Evolutionary conservation across 192 early-diverging fungal species (phyloP).

Genomic region (Linnemannia exigua): DNA sequence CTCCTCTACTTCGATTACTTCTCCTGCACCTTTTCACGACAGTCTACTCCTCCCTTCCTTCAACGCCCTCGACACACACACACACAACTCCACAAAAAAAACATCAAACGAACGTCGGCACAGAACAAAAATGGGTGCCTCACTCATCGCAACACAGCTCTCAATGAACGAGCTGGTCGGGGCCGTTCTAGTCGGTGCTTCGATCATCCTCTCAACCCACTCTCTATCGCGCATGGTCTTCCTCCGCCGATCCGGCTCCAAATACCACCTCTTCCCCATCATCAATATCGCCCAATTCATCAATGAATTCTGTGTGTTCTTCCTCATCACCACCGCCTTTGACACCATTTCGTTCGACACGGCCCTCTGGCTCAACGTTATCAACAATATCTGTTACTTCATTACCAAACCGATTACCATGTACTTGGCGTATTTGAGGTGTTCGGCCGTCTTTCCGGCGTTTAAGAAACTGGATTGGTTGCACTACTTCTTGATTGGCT

Average conservation of each 20-base stretch:
- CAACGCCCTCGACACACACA: background rate
- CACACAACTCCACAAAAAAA: background rate
- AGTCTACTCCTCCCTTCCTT: background rate
- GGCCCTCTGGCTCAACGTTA: constrained; percentile 40
- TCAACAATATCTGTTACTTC: constrained; percentile 60
- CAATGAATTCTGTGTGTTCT: constrained; percentile 48
- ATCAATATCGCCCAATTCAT: constrained; percentile 55
- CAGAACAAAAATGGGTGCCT: constrained; percentile 22
- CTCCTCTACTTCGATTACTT: background rate
- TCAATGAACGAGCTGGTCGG: constrained; percentile 46
- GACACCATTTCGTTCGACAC: constrained; percentile 15
- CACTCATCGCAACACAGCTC: constrained; percentile 28
- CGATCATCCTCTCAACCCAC: constrained; percentile 45
- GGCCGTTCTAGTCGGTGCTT: constrained; percentile 45
- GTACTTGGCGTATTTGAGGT: constrained; percentile 58
- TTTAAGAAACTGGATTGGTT: constrained; percentile 39
- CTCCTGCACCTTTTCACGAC: background rate
- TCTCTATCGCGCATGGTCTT: constrained; percentile 55
- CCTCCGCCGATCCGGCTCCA: constrained; percentile 36
- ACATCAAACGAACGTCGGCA: background rate
- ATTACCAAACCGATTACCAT: constrained; percentile 50
- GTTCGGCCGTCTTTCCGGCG: constrained; percentile 39
- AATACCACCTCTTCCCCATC: constrained; percentile 57
- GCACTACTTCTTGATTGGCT: constrained; percentile 39
- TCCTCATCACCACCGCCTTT: constrained; percentile 40